Evolutionary conservation across 768 basidiomycete species (phyloP).

Genomic region (Leucocoprinus birnbaumii): DNA sequence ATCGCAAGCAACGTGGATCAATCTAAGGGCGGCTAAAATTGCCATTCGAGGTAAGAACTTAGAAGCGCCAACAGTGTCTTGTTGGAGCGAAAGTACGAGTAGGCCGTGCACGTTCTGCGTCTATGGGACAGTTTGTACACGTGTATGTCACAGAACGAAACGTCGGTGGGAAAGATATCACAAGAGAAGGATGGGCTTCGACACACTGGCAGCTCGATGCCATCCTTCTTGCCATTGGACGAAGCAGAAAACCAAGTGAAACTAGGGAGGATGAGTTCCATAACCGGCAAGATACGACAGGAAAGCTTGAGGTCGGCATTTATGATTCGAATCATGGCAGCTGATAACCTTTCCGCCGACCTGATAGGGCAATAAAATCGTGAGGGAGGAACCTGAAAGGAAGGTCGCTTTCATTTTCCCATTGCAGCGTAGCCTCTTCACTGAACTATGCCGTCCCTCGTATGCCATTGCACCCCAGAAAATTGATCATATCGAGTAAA

Average conservation of each 20-base stretch:
- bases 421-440: no score
- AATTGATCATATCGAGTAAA: neutral
- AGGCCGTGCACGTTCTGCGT: no score
- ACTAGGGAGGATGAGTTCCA: neutral
- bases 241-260: neutral
- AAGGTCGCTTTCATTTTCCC: no score
- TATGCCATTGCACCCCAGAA: neutral
- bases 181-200: neutral
- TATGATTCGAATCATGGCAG: neutral
- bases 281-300: neutral
- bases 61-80: no score
- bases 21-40: neutral
- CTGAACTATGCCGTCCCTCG: no score
- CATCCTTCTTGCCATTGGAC: neutral
- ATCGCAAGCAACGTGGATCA: slow-evolving; percentile 11
- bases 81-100: no score
- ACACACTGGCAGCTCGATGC: neutral
- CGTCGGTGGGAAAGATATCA: neutral
- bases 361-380: neutral
- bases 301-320: neutral
- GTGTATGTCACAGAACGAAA: neutral
- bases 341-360: neutral
- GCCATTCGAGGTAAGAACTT: no score
- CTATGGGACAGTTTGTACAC: slow-evolving; percentile 1
- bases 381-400: no score